Evolutionary conservation across 257 asterid genomes (phyloP).

Genomic region (Mentha longifolia): DNA sequence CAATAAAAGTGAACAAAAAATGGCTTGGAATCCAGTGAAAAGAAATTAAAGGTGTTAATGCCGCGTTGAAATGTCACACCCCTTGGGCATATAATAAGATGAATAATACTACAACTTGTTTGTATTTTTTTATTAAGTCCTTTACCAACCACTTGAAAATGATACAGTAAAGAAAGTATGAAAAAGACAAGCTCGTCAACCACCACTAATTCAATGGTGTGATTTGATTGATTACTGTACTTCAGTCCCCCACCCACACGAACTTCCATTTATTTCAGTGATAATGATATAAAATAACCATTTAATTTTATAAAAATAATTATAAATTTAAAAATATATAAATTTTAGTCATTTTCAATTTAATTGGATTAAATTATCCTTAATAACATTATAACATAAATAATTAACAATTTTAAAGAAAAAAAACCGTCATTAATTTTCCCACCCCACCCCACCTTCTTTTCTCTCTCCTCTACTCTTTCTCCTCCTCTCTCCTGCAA

Average conservation of each 20-base stretch:
- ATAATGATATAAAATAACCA: no score
- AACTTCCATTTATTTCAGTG: neutral
- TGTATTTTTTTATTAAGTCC: neutral
- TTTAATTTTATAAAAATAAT: no score
- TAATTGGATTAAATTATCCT: no score
- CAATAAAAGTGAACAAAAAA: no score
- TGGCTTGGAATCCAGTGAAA: neutral
- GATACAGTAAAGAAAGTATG: neutral
- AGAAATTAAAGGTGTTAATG: neutral
- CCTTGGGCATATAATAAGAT: neutral
- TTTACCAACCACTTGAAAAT: conserved; percentile 11
- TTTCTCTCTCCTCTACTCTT: no score
- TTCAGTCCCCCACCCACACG: neutral
- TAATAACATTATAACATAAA: no score
- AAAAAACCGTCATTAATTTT: no score
- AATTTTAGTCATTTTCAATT: no score
- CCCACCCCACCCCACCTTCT: no score
- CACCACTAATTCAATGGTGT: conserved; percentile 10
- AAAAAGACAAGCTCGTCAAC: neutral
- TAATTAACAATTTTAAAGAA: no score
- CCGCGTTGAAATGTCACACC: neutral
- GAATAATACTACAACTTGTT: neutral
- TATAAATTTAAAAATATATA: no score
- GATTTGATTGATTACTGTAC: conserved; percentile 10
- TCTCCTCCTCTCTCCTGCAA: no score